Percentiles rank a stretch among this genome's conserved stretches.
phyloP scores from a whole-genome alignment of 176 grass and related monocot species.

The Saccharum officinarum region DNA sequence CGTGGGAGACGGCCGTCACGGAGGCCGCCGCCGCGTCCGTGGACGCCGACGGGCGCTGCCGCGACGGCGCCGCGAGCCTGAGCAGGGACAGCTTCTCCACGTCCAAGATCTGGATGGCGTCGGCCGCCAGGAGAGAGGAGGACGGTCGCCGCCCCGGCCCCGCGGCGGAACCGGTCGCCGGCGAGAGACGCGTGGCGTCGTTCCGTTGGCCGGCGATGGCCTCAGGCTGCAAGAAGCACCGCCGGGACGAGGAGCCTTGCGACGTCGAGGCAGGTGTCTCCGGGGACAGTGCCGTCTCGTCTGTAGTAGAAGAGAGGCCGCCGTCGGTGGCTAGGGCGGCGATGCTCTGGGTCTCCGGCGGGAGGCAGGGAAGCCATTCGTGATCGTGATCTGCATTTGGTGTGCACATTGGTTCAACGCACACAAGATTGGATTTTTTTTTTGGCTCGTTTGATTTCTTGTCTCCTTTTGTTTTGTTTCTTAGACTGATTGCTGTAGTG shows the following conservation, averaged over 20 bases:
- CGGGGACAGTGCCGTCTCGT: constrained; percentile 4
- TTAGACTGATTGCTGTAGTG: constrained; percentile 24
- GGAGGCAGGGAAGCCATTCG: constrained; percentile 45
- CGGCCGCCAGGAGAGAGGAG: no score
- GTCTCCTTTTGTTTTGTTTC: not conserved
- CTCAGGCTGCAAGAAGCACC: no score
- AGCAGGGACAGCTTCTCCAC: no score
- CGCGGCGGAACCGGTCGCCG: no score
- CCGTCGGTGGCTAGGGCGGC: constrained; percentile 53
- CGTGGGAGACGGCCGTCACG: constrained; percentile 52
- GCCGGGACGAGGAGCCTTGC: not conserved
- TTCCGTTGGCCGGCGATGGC: no score
- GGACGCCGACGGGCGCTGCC: not conserved
- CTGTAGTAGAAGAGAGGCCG: constrained; percentile 42
- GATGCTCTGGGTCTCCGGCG: constrained; percentile 54
- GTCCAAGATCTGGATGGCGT: no score
- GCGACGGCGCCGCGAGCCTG: not conserved
- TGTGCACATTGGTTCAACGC: not conserved
- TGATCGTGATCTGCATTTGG: constrained; percentile 42
- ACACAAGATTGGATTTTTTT: not conserved
- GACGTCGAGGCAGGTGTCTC: constrained; percentile 44
- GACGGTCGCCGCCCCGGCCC: no score
- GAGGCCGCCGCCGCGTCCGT: constrained; percentile 1
- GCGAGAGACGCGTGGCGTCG: no score
- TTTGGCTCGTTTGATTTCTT: not conserved